Base-by-base conservation (phyloP, 2,329 filamentous ascomycete genomes). In the Penicillium sp. region DNA sequence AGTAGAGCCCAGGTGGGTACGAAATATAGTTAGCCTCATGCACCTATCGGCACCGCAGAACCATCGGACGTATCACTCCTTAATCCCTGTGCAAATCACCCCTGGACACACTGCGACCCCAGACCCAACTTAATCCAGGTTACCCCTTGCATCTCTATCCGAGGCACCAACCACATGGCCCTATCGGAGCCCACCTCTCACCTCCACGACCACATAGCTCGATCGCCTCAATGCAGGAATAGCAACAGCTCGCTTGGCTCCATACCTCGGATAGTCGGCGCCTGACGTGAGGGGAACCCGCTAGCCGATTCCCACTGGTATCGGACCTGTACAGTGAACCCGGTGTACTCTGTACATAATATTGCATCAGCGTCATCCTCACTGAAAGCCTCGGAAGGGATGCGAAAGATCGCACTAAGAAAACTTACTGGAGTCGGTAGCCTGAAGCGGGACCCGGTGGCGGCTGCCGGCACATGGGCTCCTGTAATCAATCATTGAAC, bases 111-210 rank as follows among this genome's bases (percentile, higher is more conserved):
- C 7, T 43, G 28, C 35, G 27, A 10, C 27, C 48, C 27, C 36
- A 46, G 25, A 39, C 25, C 45, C 31, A 54, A 27, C 20, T 43
- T 30, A 39, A 24, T 14, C 27, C 24, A 11, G 27, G 27, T 4
- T 27, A 9, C 38, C 48, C 54, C 54, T 57, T 48, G 40, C 54
- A 51, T 57, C 41, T 46, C 20, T 13, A 20, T 7, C 9, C 7
- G 24, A 16, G 36, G 25, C 27, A 33, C 1, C 27, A 50, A 45
- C 51, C 48, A 57, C 48, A 55, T 52, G 44, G 48, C 55, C 27
- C 55, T 57, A 55, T 57, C 52, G 55, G 55, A 50, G 30, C 41
- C 6, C 46, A 44, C 28, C 44, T 51, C 7, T 11, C 10, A 13
- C 30, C 46, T 39, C 51, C 49, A 50, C 46, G 44, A 50, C 39